phyloP scores from a whole-genome alignment of 2,329 filamentous ascomycete genomes.

The Kalmusia sp. region DNA sequence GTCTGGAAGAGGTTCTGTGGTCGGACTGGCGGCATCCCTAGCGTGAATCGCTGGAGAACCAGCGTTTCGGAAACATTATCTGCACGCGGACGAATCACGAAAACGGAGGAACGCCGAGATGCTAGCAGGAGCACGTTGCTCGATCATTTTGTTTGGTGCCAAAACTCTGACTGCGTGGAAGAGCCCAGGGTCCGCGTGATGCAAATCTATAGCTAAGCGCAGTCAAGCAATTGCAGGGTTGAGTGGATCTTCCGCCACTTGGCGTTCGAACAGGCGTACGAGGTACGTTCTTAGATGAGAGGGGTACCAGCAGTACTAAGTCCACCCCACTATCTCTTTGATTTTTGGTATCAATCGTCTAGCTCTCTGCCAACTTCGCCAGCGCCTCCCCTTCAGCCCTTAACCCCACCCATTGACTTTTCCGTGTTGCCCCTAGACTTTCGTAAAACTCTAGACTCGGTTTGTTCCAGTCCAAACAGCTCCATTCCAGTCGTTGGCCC shows the following conservation, averaged over 20 bases:
- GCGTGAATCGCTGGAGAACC: not conserved
- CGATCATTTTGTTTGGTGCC: not conserved
- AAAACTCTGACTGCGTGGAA: not conserved
- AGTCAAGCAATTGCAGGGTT: not conserved
- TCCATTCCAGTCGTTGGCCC: conserved; percentile 85
- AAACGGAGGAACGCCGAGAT: not conserved
- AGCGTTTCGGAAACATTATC: not conserved
- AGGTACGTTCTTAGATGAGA: not conserved
- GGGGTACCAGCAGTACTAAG: not conserved
- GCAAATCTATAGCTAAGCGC: no score
- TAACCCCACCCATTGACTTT: conserved; percentile 78
- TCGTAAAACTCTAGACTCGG: conserved; percentile 87
- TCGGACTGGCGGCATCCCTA: not conserved
- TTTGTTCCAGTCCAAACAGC: conserved; percentile 91
- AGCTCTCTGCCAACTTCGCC: conserved; percentile 59
- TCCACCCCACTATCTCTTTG: not conserved
- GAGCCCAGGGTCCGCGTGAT: not conserved
- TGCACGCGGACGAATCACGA: not conserved
- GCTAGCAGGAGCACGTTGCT: not conserved
- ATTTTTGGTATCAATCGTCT: not conserved
- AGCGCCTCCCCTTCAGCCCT: conserved; percentile 73
- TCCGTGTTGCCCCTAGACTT: conserved; percentile 65
- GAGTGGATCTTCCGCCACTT: not conserved
- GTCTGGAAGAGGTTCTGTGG: not conserved
- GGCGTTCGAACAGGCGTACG: not conserved